phyloP scores from a whole-genome alignment of 495 filamentous ascomycete genomes.

The Aspergillus mulundensis region DNA sequence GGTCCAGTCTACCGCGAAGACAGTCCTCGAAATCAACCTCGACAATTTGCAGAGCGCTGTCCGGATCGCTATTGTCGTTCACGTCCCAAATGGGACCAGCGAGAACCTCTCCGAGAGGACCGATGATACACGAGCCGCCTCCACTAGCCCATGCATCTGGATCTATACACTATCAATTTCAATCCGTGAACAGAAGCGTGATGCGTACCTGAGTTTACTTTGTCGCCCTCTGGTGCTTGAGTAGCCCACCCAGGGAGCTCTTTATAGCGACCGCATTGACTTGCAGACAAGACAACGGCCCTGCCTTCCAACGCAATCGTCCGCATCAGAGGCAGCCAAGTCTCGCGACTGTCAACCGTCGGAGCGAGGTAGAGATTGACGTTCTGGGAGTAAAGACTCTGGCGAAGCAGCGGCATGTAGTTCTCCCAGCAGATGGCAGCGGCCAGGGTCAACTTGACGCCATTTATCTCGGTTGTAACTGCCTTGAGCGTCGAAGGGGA shows the following conservation, averaged over 20 bases:
- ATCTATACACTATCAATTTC: not conserved
- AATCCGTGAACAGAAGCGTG: not conserved
- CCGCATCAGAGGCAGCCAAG: constrained; percentile 78
- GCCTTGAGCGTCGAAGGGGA: constrained; percentile 76
- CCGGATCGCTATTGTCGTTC: constrained; percentile 45
- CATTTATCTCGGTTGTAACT: constrained; percentile 73
- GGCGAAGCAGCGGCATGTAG: constrained; percentile 84
- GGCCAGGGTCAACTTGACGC: constrained; percentile 71
- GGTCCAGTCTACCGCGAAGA: constrained; percentile 55
- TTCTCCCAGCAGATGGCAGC: constrained; percentile 97
- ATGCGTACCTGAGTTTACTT: constrained; percentile 5
- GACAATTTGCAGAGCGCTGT: constrained; percentile 5
- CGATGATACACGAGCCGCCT: constrained; percentile 80
- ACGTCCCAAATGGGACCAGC: constrained; percentile 82
- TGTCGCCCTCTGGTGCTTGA: constrained; percentile 15
- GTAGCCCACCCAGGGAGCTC: constrained; percentile 57
- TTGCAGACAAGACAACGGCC: constrained; percentile 81
- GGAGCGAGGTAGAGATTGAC: constrained; percentile 91
- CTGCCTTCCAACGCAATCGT: constrained; percentile 78
- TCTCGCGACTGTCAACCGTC: constrained; percentile 80
- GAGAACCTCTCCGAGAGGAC: constrained; percentile 71
- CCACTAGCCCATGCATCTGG: constrained; percentile 28
- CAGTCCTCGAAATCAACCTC: constrained; percentile 63
- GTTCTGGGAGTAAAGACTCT: constrained; percentile 82
- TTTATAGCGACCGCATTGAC: constrained; percentile 67